Conservation (phyloP, 108 stramenopile species). For the Skeletonema marinoi region DNA sequence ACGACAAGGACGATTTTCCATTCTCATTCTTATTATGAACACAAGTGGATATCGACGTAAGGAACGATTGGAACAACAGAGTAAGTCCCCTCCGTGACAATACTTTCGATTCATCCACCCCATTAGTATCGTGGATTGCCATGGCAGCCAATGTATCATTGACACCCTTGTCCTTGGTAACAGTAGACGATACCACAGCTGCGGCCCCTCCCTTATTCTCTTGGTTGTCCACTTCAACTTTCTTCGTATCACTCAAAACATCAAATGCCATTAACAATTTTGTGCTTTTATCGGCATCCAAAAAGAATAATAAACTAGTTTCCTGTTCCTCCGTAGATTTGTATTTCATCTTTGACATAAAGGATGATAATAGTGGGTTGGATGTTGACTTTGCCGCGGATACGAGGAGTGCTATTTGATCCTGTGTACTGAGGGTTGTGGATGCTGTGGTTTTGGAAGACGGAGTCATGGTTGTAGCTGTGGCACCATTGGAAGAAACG, state of each 20-base stretch:
- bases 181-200: not conserved
- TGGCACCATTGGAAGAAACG: not conserved
- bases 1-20: not conserved
- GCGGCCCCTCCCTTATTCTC: constrained; percentile 10
- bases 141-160: constrained; percentile 35
- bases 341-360: constrained; percentile 47
- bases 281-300: constrained; percentile 61
- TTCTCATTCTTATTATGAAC: constrained; percentile 39
- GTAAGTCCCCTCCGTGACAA: constrained; percentile 37
- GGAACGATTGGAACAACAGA: constrained; percentile 67
- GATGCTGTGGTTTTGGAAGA: not conserved
- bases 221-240: constrained; percentile 1
- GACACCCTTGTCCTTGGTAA: constrained; percentile 11
- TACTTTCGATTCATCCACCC: constrained; percentile 20
- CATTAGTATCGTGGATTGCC: constrained; percentile 42
- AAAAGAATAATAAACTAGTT: constrained; percentile 65
- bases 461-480: not conserved
- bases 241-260: constrained; percentile 13
- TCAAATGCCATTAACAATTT: constrained; percentile 68
- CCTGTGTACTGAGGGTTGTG: constrained; percentile 9
- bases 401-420: constrained; percentile 22
- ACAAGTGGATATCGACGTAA: constrained; percentile 69
- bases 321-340: constrained; percentile 43
- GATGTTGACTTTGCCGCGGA: constrained; percentile 54
- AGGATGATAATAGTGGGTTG: constrained; percentile 47